These are phyloP conservation scores for Prunella vulgaris DNA, from an alignment of 257 asterid species.

Conservation along the genomic window DNA sequence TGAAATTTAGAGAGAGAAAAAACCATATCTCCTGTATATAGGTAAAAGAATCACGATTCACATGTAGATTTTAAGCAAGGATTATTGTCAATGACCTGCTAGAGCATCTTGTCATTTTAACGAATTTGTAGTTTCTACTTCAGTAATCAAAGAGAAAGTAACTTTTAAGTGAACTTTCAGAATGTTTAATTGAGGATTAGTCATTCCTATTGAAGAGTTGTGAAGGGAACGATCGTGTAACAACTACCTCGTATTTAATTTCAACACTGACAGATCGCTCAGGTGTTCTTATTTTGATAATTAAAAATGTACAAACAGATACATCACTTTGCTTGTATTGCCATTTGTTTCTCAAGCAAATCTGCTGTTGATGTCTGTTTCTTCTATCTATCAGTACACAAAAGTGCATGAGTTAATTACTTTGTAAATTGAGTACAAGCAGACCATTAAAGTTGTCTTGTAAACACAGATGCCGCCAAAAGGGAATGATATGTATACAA, in stretches of 20 bases:
- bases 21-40: no score
- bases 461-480: background rate
- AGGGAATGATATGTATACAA: conserved; percentile 5
- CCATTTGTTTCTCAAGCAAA: background rate
- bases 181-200: background rate
- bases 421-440: conserved; percentile 8
- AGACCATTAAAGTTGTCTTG: background rate
- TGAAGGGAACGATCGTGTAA: background rate
- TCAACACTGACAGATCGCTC: background rate
- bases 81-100: background rate
- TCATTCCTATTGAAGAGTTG: background rate
- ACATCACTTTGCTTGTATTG: background rate
- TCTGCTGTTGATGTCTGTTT: background rate
- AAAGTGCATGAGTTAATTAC: background rate
- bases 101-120: background rate
- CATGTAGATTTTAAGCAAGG: background rate
- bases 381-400: background rate
- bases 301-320: background rate
- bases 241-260: background rate
- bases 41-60: background rate
- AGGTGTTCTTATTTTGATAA: background rate
- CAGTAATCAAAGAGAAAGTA: background rate
- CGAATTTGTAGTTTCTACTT: background rate
- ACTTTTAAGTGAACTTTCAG: background rate
- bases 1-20: no score